Base-by-base conservation (phyloP, 176 grass and related monocot genomes). In the Carex littledalei region DNA sequence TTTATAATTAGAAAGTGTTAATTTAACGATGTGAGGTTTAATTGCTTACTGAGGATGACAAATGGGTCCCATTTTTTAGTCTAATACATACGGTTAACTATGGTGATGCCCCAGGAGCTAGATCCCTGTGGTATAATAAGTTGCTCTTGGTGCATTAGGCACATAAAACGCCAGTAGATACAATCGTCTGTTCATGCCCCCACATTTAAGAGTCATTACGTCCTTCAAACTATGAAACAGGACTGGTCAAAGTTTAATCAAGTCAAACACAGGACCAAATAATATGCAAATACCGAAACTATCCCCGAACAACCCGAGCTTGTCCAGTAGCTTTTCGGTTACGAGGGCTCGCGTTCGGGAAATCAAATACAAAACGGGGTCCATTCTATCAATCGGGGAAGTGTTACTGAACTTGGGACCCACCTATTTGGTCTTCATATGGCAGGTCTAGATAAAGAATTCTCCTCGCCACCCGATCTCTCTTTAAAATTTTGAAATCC, bases 401-500 rank as follows among this genome's bases (percentile, higher is more conserved):
- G 2, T 3, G 12, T 32, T 18, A 63, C 79, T 64, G 55, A 47
- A 81, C 0, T 3, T 12, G 55, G 79, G 79, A 45, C 16, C 79
- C 79, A 60, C 32, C 9, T 5, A 3, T 8, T 34, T 13, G 26
- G 32, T 60, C 58, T 83, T 67, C 9, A 6, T 16, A 83, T 16
- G 67, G 3, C 14, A 83, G 61, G 41, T 83, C 39, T 83, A 83
- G 21, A 3, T 54, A 31, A 1, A 34, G 17, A 50, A 66, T 50
- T 22, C 10, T 82, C 63, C 41, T 62, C 26, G 8, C 24, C 49
- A 32, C 15, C 37, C 61, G 60, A 83, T 69, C 81, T 52, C 62
- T 83, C 68, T 83, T 77, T 94, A 81, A 84, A 93, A 89, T 86
- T 94, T 94, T 85, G 64, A 85, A 94, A 80, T 21, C 21, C 57